These are phyloP conservation scores for Austroboletus festivus DNA, from an alignment of 768 basidiomycete genomes.

Conservation along the genomic window DNA sequence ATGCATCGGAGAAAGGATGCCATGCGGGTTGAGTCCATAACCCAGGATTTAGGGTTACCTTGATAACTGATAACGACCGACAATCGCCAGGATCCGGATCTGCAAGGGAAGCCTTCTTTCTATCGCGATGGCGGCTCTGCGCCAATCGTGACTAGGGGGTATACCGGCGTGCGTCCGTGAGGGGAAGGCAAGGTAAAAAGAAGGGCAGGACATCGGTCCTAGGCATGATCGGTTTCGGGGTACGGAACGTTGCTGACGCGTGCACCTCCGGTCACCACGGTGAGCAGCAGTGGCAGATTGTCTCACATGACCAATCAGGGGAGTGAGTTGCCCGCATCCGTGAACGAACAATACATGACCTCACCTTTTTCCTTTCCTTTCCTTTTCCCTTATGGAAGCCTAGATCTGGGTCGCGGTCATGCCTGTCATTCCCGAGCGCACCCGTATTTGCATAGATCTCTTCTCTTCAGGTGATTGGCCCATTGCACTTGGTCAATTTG, in stretches of 20 bases:
- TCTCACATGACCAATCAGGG: conserved; percentile 23
- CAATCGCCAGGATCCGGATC: conserved; percentile 30
- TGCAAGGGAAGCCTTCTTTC: conserved; percentile 19
- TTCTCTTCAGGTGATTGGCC: not conserved
- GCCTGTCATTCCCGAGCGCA: no score
- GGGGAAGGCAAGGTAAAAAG: no score
- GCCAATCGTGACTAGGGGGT: conserved; percentile 4
- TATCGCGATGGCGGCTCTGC: conserved; percentile 1
- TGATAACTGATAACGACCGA: conserved; percentile 14
- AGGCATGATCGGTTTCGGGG: conserved; percentile 5
- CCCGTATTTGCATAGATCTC: no score
- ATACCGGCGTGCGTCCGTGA: not conserved
- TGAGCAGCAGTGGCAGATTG: not conserved
- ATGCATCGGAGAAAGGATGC: not conserved
- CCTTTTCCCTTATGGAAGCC: conserved; percentile 9
- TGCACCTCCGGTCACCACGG: conserved; percentile 24
- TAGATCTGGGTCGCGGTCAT: conserved; percentile 8
- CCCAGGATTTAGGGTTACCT: conserved; percentile 24
- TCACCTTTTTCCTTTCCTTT: conserved; percentile 7
- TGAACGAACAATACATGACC: conserved; percentile 1
- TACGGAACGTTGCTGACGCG: conserved; percentile 13
- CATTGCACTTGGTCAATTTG: not conserved
- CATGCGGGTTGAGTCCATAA: conserved; percentile 6
- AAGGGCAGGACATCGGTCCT: no score
- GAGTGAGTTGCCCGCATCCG: conserved; percentile 4